A percentile compares a stretch with the other conserved stretches of the same genome.
Conservation (phyloP, 2,329 filamentous ascomycete species). For the Colletotrichum simmondsii region DNA sequence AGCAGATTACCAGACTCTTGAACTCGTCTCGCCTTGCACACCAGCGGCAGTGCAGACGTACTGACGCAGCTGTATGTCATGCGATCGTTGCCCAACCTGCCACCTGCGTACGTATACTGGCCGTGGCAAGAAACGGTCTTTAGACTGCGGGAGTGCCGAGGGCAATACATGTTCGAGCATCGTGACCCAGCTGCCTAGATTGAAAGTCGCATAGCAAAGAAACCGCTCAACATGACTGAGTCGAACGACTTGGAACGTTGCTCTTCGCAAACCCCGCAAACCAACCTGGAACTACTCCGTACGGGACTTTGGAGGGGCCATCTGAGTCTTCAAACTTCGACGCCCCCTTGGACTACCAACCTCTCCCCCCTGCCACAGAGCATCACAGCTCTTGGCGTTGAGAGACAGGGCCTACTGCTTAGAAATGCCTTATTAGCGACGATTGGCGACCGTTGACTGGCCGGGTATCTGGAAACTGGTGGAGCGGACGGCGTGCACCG, state of each 20-base stretch:
- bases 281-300: background rate
- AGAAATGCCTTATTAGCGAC: constrained; percentile 13
- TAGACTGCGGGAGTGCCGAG: background rate
- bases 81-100: constrained; percentile 12
- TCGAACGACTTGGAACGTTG: constrained; percentile 2
- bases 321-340: background rate
- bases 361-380: constrained; percentile 2
- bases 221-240: constrained; percentile 13
- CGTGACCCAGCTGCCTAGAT: background rate
- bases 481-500: constrained; percentile 20
- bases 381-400: background rate
- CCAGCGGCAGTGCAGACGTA: background rate
- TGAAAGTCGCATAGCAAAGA: background rate
- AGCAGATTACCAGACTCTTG: background rate
- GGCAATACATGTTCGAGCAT: background rate
- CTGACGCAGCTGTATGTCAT: constrained; percentile 2
- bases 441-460: constrained; percentile 15
- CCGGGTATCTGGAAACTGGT: constrained; percentile 14
- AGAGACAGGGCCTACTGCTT: constrained; percentile 13
- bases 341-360: constrained; percentile 10
- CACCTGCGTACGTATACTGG: background rate
- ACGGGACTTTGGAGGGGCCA: constrained; percentile 9
- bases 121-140: constrained; percentile 3
- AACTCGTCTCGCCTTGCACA: background rate
- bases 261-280: constrained; percentile 17